A percentile compares a stretch with the other conserved stretches of the same genome.
Conservation (phyloP, 176 grass and related monocot genomes). For the sorghum (Sorghum bicolor) region Sorghum_bicolor_NCBIv3 NC_012874.2:68231001-68231500, state of each 20-base stretch:
- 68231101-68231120: neutral
- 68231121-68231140: neutral
- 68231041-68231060: neutral
- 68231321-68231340: no score
- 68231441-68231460: no score
- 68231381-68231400: no score
- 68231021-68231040: neutral
- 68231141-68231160: neutral
- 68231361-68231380: no score
- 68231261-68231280: neutral
- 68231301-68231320: no score
- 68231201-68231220: no score
- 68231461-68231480: no score
- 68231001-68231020: no score
- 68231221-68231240: neutral
- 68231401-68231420: no score
- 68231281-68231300: neutral
- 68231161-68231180: neutral
- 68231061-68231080: neutral
- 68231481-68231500: no score
- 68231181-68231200: neutral
- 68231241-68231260: neutral
- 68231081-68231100: conserved; percentile 5
- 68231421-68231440: no score
- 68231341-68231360: no score